phyloP scores from a whole-genome alignment of 495 filamentous ascomycete genomes.

The Penicillium herquei region DNA sequence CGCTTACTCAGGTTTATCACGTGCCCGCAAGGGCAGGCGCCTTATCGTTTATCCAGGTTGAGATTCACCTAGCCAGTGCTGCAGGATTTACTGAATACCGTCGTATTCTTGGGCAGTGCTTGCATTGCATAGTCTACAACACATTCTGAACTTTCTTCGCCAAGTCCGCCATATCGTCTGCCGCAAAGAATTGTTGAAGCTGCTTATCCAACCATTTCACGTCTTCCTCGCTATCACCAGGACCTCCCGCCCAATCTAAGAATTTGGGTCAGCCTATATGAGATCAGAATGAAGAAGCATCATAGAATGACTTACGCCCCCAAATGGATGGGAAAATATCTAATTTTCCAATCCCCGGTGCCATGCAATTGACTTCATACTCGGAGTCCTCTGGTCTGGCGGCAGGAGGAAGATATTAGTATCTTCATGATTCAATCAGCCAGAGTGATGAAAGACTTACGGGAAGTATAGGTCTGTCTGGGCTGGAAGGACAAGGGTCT shows the following conservation, averaged over 20 bases:
- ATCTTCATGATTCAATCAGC: not conserved
- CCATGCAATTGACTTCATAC: constrained; percentile 65
- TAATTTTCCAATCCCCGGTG: constrained; percentile 56
- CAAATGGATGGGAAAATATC: constrained; percentile 61
- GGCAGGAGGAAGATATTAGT: constrained; percentile 11
- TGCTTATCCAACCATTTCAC: constrained; percentile 65
- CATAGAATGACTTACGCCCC: constrained; percentile 54
- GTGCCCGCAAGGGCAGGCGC: not conserved
- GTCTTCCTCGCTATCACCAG: constrained; percentile 62
- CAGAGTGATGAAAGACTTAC: constrained; percentile 31
- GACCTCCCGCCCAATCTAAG: constrained; percentile 59
- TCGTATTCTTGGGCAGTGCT: too few relatives aligned
- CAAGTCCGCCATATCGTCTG: constrained; percentile 3
- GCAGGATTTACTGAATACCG: too few relatives aligned
- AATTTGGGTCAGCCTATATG: constrained; percentile 12
- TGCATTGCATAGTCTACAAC: too few relatives aligned
- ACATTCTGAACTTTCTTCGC: constrained; percentile 8
- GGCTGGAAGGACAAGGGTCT: constrained; percentile 60
- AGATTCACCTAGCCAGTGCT: not conserved
- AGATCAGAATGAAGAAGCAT: not conserved
- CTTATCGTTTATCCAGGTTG: too few relatives aligned
- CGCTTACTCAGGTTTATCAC: constrained; percentile 1
- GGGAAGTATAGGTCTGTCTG: constrained; percentile 76
- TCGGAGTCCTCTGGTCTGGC: constrained; percentile 64
- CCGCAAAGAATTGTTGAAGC: constrained; percentile 48